Conservation (phyloP, 2,329 filamentous ascomycete genomes). For the Dothideomycetes sp. region DNA sequence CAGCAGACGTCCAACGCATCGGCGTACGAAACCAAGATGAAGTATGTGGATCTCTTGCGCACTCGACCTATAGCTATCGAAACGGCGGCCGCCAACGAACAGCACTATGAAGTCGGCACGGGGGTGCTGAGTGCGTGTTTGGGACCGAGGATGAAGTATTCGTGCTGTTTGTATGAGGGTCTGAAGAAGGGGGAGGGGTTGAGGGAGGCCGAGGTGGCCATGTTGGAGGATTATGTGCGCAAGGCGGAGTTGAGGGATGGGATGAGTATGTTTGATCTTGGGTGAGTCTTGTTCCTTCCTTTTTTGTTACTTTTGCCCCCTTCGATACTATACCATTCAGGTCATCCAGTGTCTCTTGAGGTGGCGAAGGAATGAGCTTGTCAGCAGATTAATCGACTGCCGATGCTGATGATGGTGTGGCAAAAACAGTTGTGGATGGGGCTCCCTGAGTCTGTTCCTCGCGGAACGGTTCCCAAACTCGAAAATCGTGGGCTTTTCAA, state of each 20-base stretch:
- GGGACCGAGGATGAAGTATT: slow-evolving; percentile 63
- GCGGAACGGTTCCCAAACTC: slow-evolving; percentile 53
- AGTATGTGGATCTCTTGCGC: slow-evolving; percentile 49
- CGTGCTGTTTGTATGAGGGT: slow-evolving; percentile 54
- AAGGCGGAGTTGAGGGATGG: slow-evolving; percentile 49
- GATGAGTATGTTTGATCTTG: slow-evolving; percentile 51
- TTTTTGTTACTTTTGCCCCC: background rate
- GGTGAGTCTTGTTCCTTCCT: slow-evolving; percentile 27
- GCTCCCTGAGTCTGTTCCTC: slow-evolving; percentile 53
- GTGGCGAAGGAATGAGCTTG: background rate
- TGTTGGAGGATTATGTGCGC: slow-evolving; percentile 53
- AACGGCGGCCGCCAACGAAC: slow-evolving; percentile 52
- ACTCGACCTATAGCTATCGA: slow-evolving; percentile 56
- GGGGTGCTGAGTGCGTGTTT: slow-evolving; percentile 50
- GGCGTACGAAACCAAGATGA: slow-evolving; percentile 50
- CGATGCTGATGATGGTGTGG: background rate
- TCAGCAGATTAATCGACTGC: background rate
- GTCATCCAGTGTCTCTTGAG: too few relatives aligned
- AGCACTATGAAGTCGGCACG: slow-evolving; percentile 64
- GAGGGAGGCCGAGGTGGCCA: slow-evolving; percentile 46
- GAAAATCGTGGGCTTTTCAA: slow-evolving; percentile 56
- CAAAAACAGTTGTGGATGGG: slow-evolving; percentile 52
- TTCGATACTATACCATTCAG: too few relatives aligned
- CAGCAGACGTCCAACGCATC: slow-evolving; percentile 40
- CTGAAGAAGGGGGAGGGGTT: slow-evolving; percentile 35